Base-by-base conservation (phyloP, 805 yeast genomes). In the Cyberlindnera nakhonratchasimensis region DNA sequence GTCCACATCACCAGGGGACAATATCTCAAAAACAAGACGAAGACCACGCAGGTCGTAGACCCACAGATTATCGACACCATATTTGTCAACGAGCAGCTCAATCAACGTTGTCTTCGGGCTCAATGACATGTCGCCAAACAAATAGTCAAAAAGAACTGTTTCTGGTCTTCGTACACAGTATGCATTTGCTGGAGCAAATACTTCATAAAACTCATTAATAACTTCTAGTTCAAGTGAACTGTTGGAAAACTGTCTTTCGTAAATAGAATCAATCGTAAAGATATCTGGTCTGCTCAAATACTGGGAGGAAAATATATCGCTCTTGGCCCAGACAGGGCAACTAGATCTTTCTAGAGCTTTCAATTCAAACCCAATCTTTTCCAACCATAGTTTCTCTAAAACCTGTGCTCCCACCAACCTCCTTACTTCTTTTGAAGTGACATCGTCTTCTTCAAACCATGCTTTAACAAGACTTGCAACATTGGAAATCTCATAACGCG, bases 1-100 rank as follows among this genome's bases (percentile, higher is more conserved):
- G 47, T 79, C 82, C 13, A 76, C 45, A 2, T 55, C 42, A 0
- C 73, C 74, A 1, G 62, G 52, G 7, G 42, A 45, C 17, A 79
- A 45, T 18, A 63, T 60, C 57, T 82, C 88, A 26, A 80, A 44
- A 17, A 37, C 37, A 12, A 44, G 26, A 6, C 79, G 61, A 5
- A 74, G 48, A 3, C 80, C 71, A 9, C 61, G 57, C 3, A 77
- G 47, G 12, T 45, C 43, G n/a, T 45, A 42, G 1, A 52, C 29
- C 58, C 54, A 52, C 5, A 43, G 6, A 28, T 47, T 43, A 9
- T 13, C 28, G 18, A 2, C n/a, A 12, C 17, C 32, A 6, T 17
- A 34, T 1, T 14, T 6, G 12, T 17, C 23, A 2, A 25, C 29
- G 25, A 39, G 12, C 17, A 26, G 34, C 11, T 38, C 40, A 17